These are phyloP conservation scores for Trichosporon faecale DNA, from an alignment of 1,284 basidiomycete species.

Conservation along the genomic window DNA sequence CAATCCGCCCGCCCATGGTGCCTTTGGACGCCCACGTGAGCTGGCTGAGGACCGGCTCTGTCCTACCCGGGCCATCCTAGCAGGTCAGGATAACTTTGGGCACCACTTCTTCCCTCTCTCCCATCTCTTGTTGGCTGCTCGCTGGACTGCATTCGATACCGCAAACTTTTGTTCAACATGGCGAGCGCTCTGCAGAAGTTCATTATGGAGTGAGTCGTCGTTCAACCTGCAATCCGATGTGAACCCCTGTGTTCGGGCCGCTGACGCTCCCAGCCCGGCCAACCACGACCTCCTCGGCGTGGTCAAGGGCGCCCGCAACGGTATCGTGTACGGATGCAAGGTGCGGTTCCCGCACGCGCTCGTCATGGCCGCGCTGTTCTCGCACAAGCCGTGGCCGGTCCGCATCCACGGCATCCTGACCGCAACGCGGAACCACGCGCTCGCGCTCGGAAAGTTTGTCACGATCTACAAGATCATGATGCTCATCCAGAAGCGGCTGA, in stretches of 20 bases:
- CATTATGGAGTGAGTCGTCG: constrained; percentile 21
- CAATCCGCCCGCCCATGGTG: not conserved
- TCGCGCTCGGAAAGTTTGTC: constrained; percentile 90
- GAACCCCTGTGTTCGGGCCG: no score
- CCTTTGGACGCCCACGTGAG: no score
- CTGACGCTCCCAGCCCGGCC: constrained; percentile 62
- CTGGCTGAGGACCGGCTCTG: not conserved
- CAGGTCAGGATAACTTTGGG: constrained; percentile 3
- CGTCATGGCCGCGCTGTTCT: constrained; percentile 96
- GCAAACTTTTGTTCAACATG: constrained; percentile 14
- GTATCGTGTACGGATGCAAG: constrained; percentile 81
- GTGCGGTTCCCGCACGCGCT: constrained; percentile 96
- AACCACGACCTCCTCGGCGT: constrained; percentile 88
- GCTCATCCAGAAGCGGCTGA: constrained; percentile 73
- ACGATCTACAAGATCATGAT: constrained; percentile 86
- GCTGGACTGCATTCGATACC: not conserved
- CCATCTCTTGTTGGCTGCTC: not conserved
- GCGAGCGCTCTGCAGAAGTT: constrained; percentile 24
- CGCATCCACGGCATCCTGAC: constrained; percentile 63
- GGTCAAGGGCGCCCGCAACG: constrained; percentile 92
- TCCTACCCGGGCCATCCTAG: not conserved
- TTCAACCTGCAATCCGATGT: not conserved
- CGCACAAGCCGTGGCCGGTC: constrained; percentile 66
- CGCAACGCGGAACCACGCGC: constrained; percentile 66
- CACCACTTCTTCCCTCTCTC: not conserved